A percentile compares a stretch with the other conserved stretches of the same genome.
Conservation (phyloP, 192 early-diverging fungal genomes). For the Coemansia sp. region DNA sequence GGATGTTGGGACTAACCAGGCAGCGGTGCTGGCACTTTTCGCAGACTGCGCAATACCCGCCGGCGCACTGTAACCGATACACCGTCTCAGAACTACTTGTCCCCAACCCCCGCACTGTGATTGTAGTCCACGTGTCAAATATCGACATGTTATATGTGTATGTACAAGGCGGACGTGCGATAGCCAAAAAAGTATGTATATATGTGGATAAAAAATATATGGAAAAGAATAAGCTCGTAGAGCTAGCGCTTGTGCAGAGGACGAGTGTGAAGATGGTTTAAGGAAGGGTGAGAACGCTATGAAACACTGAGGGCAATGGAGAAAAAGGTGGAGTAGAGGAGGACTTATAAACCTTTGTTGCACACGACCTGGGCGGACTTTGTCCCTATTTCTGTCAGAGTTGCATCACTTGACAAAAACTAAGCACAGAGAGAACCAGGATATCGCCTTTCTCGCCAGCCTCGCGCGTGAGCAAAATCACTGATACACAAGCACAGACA, state of each 20-base stretch:
- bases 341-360: not conserved
- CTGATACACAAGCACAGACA: not conserved
- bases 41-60: constrained; percentile 37
- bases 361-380: not conserved
- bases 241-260: not conserved
- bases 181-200: not conserved
- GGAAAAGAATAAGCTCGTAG: not conserved
- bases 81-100: constrained; percentile 3
- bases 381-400: constrained; percentile 1
- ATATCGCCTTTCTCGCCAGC: not conserved
- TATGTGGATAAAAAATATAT: not conserved
- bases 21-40: constrained; percentile 34
- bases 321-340: not conserved
- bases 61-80: constrained; percentile 27
- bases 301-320: not conserved
- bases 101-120: constrained; percentile 15
- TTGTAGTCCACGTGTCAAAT: constrained; percentile 19
- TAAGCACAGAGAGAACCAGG: not conserved
- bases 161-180: not conserved
- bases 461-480: not conserved
- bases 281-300: not conserved
- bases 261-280: not conserved
- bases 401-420: not conserved
- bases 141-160: constrained; percentile 10
- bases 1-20: constrained; percentile 43